Base-by-base conservation (phyloP, 2,329 filamentous ascomycete species). In the Aspergillus chevalieri region DNA sequence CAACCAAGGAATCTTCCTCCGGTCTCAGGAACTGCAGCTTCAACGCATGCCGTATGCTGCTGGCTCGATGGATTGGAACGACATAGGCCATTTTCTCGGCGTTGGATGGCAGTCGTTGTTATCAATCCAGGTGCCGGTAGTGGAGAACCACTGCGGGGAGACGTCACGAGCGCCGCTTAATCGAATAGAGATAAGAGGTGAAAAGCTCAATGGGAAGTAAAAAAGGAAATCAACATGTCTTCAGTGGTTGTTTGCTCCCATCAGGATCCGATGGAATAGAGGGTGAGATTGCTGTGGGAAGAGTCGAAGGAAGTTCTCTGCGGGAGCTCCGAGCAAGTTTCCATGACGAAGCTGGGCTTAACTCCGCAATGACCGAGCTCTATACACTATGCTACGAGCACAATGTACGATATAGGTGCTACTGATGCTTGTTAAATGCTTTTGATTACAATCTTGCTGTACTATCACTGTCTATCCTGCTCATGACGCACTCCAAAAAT, bases 41-140 rank as follows among this genome's bases (percentile, higher is more conserved):
- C 57, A 97, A 70, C 12, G 91, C 92, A 79, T 95, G 87, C 48
- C 91, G 84, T 56, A 96, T 84, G 74, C 89, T 95, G 68, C 89
- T 96, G 21, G 93, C 87, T 61, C 85, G 81, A 70, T 98, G 93
- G 50, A 98, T 93, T 36, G 93, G 91, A 53, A 89, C 90, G 63
- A 98, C 77, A 69, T 97, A 98, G 47, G 93, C 87, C 93, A 98
- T 98, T 52, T 46, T 62, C 48, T 17, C 38, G 12, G 19, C 9
- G n/a, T 15, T 17, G 3, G 6, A 19, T 26, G n/a, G 15, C 30
- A 5, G 26, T 19, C 17, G 43, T 15, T 45, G 17, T 28, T 45
- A 4, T 33, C 26, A 33, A 30, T 44, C 26, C 17, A 44, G 43
- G 10, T 44, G 21, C 26, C 10, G 43, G 26, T n/a, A 17, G 22